These are phyloP conservation scores for Phlegmacium glaucopus DNA, from an alignment of 768 basidiomycete species.

Conservation along the genomic window DNA sequence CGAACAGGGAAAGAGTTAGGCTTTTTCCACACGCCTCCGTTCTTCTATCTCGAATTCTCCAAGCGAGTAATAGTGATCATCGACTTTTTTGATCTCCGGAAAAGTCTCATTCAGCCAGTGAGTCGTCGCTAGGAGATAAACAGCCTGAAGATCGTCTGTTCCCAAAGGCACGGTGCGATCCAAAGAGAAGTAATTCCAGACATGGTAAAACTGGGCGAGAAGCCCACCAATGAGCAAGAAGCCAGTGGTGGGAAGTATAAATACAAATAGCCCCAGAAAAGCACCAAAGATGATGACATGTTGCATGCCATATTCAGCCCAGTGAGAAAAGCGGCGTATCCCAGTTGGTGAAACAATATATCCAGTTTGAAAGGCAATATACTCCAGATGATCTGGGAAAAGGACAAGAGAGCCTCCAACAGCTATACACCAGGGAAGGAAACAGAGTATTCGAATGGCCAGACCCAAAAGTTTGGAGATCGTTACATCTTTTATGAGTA, in stretches of 20 bases:
- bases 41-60: no score
- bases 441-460: conserved; percentile 26
- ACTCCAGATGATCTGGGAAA: conserved; percentile 33
- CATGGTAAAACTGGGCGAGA: conserved; percentile 24
- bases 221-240: conserved; percentile 21
- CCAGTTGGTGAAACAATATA: conserved; percentile 24
- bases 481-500: conserved; percentile 6
- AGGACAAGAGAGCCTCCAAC: conserved; percentile 41
- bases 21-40: no score
- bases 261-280: conserved; percentile 25
- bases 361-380: conserved; percentile 32
- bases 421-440: conserved; percentile 43
- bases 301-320: conserved; percentile 35
- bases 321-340: conserved; percentile 40
- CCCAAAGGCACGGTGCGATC: conserved; percentile 35
- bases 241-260: conserved; percentile 23
- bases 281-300: conserved; percentile 35
- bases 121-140: conserved; percentile 30
- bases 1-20: no score
- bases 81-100: conserved; percentile 13
- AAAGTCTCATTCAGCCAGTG: conserved; percentile 23
- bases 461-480: conserved; percentile 13
- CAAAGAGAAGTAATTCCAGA: conserved; percentile 35
- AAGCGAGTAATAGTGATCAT: conserved; percentile 13
- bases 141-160: conserved; percentile 35